phyloP scores from a whole-genome alignment of 768 basidiomycete genomes.

The Crucibulum laeve region DNA sequence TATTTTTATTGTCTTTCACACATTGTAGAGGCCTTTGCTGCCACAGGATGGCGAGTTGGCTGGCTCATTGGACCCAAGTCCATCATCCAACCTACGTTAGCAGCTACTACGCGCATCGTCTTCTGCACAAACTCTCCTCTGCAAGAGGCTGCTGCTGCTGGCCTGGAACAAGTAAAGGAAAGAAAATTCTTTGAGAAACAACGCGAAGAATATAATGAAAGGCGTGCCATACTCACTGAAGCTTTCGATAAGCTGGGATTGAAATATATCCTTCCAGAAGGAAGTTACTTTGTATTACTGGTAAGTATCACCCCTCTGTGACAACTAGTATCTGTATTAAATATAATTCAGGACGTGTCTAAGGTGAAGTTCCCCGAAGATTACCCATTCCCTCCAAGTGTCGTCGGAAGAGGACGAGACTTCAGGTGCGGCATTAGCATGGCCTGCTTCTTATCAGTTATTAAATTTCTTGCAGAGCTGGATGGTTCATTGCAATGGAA shows the following conservation, averaged over 20 bases:
- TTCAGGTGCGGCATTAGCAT: slow-evolving; percentile 52
- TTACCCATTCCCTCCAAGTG: slow-evolving; percentile 74
- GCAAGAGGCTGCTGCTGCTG: slow-evolving; percentile 91
- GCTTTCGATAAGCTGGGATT: slow-evolving; percentile 83
- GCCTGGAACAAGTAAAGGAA: slow-evolving; percentile 73
- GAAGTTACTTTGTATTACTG: slow-evolving; percentile 86
- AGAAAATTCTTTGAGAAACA: slow-evolving; percentile 79
- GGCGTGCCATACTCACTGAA: slow-evolving; percentile 67
- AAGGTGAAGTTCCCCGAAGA: slow-evolving; percentile 75
- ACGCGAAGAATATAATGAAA: slow-evolving; percentile 70
- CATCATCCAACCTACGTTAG: slow-evolving; percentile 82
- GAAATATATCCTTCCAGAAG: slow-evolving; percentile 85
- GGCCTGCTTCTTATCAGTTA: not conserved
- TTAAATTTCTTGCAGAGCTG: slow-evolving; percentile 49
- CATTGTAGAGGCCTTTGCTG: slow-evolving; percentile 83
- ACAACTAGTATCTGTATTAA: slow-evolving; percentile 7
- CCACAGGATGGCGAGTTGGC: slow-evolving; percentile 96
- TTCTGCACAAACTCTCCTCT: slow-evolving; percentile 94
- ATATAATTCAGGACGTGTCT: slow-evolving; percentile 60
- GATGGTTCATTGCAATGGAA: slow-evolving; percentile 92
- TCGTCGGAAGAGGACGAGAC: slow-evolving; percentile 79
- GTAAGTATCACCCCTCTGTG: slow-evolving; percentile 32
- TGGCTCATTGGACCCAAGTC: slow-evolving; percentile 89
- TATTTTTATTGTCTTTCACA: slow-evolving; percentile 4
- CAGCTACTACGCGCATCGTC: slow-evolving; percentile 89